These are phyloP conservation scores for Aureobasidium sp. DNA, from an alignment of 2,329 filamentous ascomycete species.

Conservation along the genomic window DNA sequence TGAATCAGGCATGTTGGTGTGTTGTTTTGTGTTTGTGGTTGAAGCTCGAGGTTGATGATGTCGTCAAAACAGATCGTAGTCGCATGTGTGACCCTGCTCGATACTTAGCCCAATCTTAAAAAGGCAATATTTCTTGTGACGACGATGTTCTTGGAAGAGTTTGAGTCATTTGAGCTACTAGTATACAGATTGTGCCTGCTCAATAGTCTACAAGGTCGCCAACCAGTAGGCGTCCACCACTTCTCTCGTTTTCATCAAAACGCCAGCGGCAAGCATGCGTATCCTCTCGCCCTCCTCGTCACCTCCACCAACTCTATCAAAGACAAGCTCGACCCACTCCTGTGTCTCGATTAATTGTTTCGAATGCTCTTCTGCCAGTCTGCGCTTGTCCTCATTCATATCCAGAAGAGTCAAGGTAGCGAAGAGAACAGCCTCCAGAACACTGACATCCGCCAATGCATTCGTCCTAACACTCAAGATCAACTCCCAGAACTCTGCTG, in stretches of 20 bases:
- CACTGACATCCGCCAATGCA: conserved; percentile 37
- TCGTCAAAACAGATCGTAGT: neutral
- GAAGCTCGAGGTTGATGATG: neutral
- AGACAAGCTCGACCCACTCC: conserved; percentile 74
- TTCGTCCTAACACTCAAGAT: conserved; percentile 59
- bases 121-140: neutral
- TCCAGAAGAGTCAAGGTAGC: conserved; percentile 73
- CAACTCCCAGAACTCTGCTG: conserved; percentile 75
- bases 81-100: neutral
- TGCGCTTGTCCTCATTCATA: conserved; percentile 63
- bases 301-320: conserved; percentile 41
- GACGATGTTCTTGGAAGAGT: neutral
- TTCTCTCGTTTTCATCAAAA: conserved; percentile 69
- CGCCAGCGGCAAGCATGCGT: conserved; percentile 67
- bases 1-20: conserved; percentile 9
- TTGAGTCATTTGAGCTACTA: neutral
- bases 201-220: conserved; percentile 47
- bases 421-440: conserved; percentile 69
- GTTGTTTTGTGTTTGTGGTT: neutral
- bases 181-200: neutral
- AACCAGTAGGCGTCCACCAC: conserved; percentile 69
- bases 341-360: conserved; percentile 75
- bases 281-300: conserved; percentile 64
- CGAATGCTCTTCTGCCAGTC: conserved; percentile 64
- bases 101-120: neutral